Percentiles rank a stretch among this genome's conserved stretches.
Evolutionary conservation across 768 basidiomycete species (phyloP).

Genomic region (Auriscalpium microsporum): DNA sequence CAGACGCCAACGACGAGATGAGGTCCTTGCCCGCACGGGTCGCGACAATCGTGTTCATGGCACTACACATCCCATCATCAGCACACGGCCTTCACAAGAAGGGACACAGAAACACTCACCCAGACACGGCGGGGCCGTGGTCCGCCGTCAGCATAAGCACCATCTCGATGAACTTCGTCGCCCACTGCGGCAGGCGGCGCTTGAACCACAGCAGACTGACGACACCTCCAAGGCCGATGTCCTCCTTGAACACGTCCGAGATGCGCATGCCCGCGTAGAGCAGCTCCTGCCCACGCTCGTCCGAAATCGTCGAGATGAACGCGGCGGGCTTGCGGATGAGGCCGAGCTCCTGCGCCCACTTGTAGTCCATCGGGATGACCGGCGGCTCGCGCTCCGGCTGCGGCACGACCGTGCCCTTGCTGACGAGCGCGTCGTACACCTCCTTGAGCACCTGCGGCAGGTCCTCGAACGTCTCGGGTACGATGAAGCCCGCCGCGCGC

Average conservation of each 20-base stretch:
- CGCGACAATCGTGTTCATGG: slow-evolving; percentile 99
- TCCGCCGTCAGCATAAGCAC: slow-evolving; percentile 98
- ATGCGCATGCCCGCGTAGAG: slow-evolving; percentile 99
- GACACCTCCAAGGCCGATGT: slow-evolving; percentile 95
- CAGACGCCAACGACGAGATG: slow-evolving; percentile 92
- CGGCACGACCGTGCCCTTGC: slow-evolving; percentile 55
- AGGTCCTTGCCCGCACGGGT: slow-evolving; percentile 99
- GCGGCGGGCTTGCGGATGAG: slow-evolving; percentile 98
- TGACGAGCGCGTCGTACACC: slow-evolving; percentile 79
- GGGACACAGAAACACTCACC: slow-evolving; percentile 20
- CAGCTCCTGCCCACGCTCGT: slow-evolving; percentile 98
- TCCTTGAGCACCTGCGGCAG: slow-evolving; percentile 78
- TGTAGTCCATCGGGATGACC: slow-evolving; percentile 99
- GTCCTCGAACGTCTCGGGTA: slow-evolving; percentile 96
- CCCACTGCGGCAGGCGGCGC: slow-evolving; percentile 83
- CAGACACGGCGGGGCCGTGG: slow-evolving; percentile 96
- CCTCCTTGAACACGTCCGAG: slow-evolving; percentile 96
- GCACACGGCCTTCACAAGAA: background rate
- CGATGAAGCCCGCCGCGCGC: slow-evolving; percentile 91
- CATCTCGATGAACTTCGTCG: slow-evolving; percentile 99
- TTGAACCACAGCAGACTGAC: slow-evolving; percentile 97
- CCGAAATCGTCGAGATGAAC: slow-evolving; percentile 98
- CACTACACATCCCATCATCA: slow-evolving; percentile 29
- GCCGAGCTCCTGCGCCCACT: slow-evolving; percentile 98
- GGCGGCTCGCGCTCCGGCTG: slow-evolving; percentile 82